A percentile compares a stretch with the other conserved stretches of the same genome.
phyloP scores from a whole-genome alignment of 2,329 filamentous ascomycete genomes.

The Ophiostoma montium region DNA sequence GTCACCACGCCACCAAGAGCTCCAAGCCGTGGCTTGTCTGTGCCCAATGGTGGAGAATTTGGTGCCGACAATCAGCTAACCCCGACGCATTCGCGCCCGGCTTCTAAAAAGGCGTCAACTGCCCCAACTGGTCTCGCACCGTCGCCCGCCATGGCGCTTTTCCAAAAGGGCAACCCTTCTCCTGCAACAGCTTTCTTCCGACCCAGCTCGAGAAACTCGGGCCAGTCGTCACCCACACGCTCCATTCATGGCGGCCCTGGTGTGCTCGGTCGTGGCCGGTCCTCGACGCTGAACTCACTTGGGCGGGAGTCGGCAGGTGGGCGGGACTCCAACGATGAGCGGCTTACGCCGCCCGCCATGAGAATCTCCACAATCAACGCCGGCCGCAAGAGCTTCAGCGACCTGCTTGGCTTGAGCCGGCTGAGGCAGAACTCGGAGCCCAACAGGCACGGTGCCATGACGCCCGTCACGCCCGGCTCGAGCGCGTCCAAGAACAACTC shows the following conservation, averaged over 20 bases:
- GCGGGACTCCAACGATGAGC: slow-evolving; percentile 55
- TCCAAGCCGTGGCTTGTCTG: slow-evolving; percentile 3
- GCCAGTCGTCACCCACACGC: slow-evolving; percentile 53
- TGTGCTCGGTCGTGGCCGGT: slow-evolving; percentile 45
- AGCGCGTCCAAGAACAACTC: slow-evolving; percentile 70
- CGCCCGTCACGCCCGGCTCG: slow-evolving; percentile 54
- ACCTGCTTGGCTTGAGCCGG: slow-evolving; percentile 65
- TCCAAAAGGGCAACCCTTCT: slow-evolving; percentile 26
- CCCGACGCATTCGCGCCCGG: slow-evolving; percentile 19
- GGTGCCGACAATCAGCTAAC: slow-evolving; percentile 15
- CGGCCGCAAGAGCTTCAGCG: slow-evolving; percentile 87
- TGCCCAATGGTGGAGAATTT: slow-evolving; percentile 4
- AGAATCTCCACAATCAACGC: slow-evolving; percentile 67
- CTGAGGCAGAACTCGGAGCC: slow-evolving; percentile 73
- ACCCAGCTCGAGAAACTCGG: slow-evolving; percentile 35
- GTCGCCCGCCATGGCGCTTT: slow-evolving; percentile 21
- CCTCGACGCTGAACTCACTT: slow-evolving; percentile 79
- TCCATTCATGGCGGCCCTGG: neutral
- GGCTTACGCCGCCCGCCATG: slow-evolving; percentile 50
- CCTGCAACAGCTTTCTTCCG: slow-evolving; percentile 37
- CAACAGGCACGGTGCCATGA: slow-evolving; percentile 49
- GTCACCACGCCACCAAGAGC: neutral
- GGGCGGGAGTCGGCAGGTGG: slow-evolving; percentile 54
- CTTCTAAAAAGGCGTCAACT: slow-evolving; percentile 17
- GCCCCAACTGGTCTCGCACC: slow-evolving; percentile 18